Evolutionary conservation across 306 rosid genomes (phyloP).

Genomic region (Cicer cuneatum): DNA sequence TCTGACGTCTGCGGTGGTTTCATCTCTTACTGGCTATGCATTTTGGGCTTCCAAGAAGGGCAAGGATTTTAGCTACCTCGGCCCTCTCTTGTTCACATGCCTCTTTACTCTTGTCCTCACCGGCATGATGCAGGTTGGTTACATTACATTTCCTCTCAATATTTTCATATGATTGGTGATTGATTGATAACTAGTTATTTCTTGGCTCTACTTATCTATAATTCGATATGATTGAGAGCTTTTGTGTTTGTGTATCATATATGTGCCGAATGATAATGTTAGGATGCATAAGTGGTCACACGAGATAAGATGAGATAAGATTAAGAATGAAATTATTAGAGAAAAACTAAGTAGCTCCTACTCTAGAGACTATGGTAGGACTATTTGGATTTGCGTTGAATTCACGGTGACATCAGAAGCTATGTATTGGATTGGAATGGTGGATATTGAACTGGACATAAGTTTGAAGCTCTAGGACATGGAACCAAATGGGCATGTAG

Average conservation of each 20-base stretch:
- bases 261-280: neutral
- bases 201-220: neutral
- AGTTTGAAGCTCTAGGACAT: neutral
- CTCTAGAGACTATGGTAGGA: neutral
- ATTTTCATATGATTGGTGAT: neutral
- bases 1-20: conserved; percentile 85
- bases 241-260: neutral
- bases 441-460: neutral
- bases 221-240: neutral
- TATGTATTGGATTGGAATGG: neutral
- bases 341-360: neutral
- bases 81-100: conserved; percentile 84
- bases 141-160: neutral
- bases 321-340: neutral
- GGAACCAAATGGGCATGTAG: neutral
- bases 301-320: neutral
- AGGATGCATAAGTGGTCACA: neutral
- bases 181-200: neutral
- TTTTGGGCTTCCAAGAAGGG: conserved; percentile 99
- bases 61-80: conserved; percentile 96
- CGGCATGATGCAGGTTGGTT: conserved; percentile 82
- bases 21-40: conserved; percentile 82
- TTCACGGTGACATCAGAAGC: neutral
- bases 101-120: conserved; percentile 69
- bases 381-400: neutral